Evolutionary conservation across 805 yeast species (phyloP), one percentile per base, ranked within the genome.

Genomic region (Jamesozyma spencerorum): DNA sequence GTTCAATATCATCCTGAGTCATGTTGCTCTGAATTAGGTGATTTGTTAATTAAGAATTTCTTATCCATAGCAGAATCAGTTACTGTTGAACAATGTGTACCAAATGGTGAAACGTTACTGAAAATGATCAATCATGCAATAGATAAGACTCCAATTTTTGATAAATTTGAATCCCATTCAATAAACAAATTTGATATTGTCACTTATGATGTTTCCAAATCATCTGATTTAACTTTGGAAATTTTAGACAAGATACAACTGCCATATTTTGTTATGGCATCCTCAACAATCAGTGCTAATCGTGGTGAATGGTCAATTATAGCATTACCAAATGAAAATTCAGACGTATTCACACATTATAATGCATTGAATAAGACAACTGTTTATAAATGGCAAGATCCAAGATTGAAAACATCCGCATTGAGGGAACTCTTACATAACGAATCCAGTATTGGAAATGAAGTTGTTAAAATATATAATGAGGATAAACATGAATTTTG

Each of bases 1-100:
- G 97, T 92, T 2, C 99, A 92, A 54, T 94, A 88, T 54, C 99
- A 92, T 54, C 98, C 98, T 0, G 99, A 92, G 55, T 86, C 96
- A 1, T 77, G 90, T 31, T 85, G 95, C 51, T 86, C 97, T 0
- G 65, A 69, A 12, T 51, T 64, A 36, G 98, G 98, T 2, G 68
- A 55, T 2, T 51, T 57, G 10, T 57, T 92, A 38, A 59, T 88
- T 3, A 47, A 50, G 8, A 84, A 83, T 54, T 90, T 90, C 56
- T 34, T 62, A 27, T 12, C 37, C 2, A 8, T 57, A 4, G 61
- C 69, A 0, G 12, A 17, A 18, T 18, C 19, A 13, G 12, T 29
- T 10, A 18, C 11, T 22, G 0, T 12, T 17, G 10, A 22, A 22
- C 26, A 22, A 7, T 10, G 10, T 6, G 10, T 22, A 22, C 26